Conservation (phyloP, 345 rosid genomes). For the Passiflora organensis region DNA sequence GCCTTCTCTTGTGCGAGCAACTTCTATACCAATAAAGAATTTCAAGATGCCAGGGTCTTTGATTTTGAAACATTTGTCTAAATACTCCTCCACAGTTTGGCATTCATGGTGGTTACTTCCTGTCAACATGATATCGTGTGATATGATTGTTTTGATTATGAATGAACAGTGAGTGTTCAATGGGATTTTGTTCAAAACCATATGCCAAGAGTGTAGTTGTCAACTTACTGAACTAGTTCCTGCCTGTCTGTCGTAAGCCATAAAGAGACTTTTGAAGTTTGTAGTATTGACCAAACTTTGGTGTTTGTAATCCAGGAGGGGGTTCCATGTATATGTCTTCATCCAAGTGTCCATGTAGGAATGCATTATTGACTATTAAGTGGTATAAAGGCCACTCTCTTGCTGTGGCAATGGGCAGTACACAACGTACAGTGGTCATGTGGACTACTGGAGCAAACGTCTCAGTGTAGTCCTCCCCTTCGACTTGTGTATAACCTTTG, state of each 20-base stretch:
- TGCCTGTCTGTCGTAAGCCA: not conserved
- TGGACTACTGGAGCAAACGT: too few relatives aligned
- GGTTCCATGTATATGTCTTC: not conserved
- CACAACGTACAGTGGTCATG: too few relatives aligned
- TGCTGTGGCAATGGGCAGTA: too few relatives aligned
- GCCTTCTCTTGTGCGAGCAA: not conserved
- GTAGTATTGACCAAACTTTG: not conserved
- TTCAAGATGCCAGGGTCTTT: too few relatives aligned
- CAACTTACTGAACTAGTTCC: not conserved
- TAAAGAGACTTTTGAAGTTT: constrained; percentile 4
- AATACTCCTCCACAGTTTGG: not conserved
- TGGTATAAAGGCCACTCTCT: too few relatives aligned
- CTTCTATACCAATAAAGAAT: constrained; percentile 7
- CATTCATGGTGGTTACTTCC: not conserved
- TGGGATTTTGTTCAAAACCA: not conserved
- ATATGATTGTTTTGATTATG: not conserved
- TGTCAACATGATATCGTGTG: not conserved
- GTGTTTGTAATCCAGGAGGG: not conserved
- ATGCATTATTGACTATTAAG: not conserved
- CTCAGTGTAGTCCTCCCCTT: too few relatives aligned
- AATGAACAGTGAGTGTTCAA: not conserved
- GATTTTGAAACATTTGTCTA: too few relatives aligned
- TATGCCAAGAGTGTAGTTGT: not conserved
- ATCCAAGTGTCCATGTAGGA: not conserved
- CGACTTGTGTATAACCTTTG: too few relatives aligned